Evolutionary conservation across 2,329 filamentous ascomycete species (phyloP), one percentile per base, ranked within the genome.

Genomic region (Pseudogymnoascus sp.): DNA sequence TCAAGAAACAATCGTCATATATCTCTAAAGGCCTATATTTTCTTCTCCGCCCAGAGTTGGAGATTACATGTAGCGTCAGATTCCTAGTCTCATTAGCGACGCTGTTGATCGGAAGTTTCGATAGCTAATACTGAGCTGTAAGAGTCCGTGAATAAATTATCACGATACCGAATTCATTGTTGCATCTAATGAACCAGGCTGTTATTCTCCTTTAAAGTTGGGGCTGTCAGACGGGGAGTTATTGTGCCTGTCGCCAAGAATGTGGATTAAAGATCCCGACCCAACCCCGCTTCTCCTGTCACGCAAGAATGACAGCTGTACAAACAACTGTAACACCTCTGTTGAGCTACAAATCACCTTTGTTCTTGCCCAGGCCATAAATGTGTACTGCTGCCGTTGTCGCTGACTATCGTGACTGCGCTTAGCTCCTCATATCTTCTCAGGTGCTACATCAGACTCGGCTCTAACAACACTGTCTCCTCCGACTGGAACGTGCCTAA

Each of bases 141-240:
- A 14, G 8, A 49, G 23, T 11, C 9, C 1, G 7, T 12, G 43
- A 7, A n/a, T n/a, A 3, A 3, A 49, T 16, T 28, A 49, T 49
- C 14, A 28, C 14, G 23, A 49, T 11, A 28, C 23, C 16, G 9
- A 49, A 28, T 28, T 9, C 5, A 11, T 18, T 55, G 5, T 55
- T 33, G 5, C 3, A 33, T 18, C 12, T 1, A 18, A 33, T 55
- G 28, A 2, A 14, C 1, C 5, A 12, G n/a, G 25, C n/a, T 1
- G n/a, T 12, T 33, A 1, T 33, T 14, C 21, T 9, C 9, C n/a
- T 6, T 7, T 5, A 33, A 18, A 5, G n/a, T 55, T 5, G 11
- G 33, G n/a, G 28, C 49, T 55, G 49, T 55, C 49, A 55, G 49
- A 52, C 49, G 28, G 49, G 16, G 49, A 18, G n/a, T 18, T 55